A percentile compares a stretch with the other conserved stretches of the same genome.
phyloP scores from a whole-genome alignment of 169 alveolate species.

The Plasmodium cynomolgi region DNA sequence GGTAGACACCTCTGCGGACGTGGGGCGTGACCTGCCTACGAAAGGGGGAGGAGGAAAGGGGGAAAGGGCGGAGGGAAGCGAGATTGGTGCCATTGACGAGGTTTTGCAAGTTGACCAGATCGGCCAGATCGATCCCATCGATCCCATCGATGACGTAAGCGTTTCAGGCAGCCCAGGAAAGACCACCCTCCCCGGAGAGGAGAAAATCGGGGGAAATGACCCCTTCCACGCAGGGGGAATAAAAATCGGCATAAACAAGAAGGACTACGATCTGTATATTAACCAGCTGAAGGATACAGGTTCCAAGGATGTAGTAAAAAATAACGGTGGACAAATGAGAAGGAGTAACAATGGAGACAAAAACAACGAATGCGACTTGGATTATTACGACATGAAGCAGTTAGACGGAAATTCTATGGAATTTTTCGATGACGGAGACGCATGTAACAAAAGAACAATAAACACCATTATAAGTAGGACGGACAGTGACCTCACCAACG shows the following conservation, averaged over 20 bases:
- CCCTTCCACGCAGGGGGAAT: conserved; percentile 14
- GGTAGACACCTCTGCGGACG: neutral
- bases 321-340: neutral
- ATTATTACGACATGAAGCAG: neutral
- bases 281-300: conserved; percentile 40
- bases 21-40: neutral
- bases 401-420: neutral
- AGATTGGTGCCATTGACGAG: neutral
- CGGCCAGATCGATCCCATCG: neutral
- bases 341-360: neutral
- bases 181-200: neutral
- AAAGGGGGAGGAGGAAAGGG: neutral
- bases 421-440: neutral
- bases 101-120: neutral
- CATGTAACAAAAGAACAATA: neutral
- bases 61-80: neutral
- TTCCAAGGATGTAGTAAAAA: neutral
- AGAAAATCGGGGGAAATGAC: neutral
- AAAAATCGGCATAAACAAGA: conserved; percentile 51
- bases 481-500: neutral
- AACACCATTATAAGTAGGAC: neutral
- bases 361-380: neutral
- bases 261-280: conserved; percentile 62
- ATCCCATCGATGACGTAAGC: neutral
- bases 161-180: neutral